phyloP scores from a whole-genome alignment of 495 filamentous ascomycete species.

The Penicillium alfredii region DNA sequence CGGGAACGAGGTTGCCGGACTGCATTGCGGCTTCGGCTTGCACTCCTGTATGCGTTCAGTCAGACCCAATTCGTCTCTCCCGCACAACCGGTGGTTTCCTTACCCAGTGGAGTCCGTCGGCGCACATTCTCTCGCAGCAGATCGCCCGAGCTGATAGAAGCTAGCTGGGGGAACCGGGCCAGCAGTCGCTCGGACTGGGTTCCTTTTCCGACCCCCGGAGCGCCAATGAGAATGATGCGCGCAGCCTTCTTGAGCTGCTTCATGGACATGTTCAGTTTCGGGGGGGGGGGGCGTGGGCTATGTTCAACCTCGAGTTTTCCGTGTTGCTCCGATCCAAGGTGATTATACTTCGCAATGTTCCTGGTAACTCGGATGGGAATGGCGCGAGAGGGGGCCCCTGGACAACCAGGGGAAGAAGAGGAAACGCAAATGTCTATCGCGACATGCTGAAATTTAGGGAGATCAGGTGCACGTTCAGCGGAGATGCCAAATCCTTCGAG shows the following conservation, averaged over 20 bases:
- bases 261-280: conserved; percentile 4
- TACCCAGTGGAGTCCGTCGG: conserved; percentile 78
- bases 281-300: not conserved
- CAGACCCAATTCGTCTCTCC: not conserved
- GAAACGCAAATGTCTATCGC: too few relatives aligned
- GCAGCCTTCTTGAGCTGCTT: conserved; percentile 70
- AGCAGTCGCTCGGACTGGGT: conserved; percentile 89
- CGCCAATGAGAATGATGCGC: conserved; percentile 88
- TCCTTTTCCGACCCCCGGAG: conserved; percentile 89
- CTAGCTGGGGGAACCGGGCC: conserved; percentile 77
- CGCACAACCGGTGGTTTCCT: conserved; percentile 9
- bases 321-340: too few relatives aligned
- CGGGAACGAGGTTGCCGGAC: conserved; percentile 74
- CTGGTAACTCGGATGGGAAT: too few relatives aligned
- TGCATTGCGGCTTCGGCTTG: conserved; percentile 85
- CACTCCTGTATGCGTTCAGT: too few relatives aligned
- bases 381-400: too few relatives aligned
- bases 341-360: too few relatives aligned
- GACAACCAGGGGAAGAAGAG: too few relatives aligned
- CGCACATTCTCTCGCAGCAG: conserved; percentile 88
- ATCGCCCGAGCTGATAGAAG: conserved; percentile 90
- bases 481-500: too few relatives aligned
- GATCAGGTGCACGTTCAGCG: too few relatives aligned
- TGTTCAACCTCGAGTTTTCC: too few relatives aligned
- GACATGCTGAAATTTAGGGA: too few relatives aligned